A percentile compares a stretch with the other conserved stretches of the same genome.
Conservation (phyloP, 306 rosid genomes). For the Cucurbita maxima region DNA sequence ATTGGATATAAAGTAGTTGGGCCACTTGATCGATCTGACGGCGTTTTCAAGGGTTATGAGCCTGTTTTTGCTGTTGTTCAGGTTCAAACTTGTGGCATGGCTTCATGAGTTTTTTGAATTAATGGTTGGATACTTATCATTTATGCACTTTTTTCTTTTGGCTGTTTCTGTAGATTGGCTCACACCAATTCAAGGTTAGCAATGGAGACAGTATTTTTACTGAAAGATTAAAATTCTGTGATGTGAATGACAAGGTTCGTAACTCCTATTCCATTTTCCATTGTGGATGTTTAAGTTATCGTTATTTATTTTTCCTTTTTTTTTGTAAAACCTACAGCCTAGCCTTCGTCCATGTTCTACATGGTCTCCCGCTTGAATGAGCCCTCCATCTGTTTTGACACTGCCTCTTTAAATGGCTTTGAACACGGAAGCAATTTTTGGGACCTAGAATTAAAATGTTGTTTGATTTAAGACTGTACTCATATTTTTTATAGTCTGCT, state of each 20-base stretch:
- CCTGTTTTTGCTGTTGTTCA: conserved; percentile 74
- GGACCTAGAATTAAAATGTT: not conserved
- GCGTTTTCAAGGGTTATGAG: conserved; percentile 55
- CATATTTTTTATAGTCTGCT: not conserved
- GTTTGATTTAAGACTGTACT: not conserved
- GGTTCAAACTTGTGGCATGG: conserved; percentile 20
- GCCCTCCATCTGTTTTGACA: not conserved
- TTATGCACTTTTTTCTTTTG: not conserved
- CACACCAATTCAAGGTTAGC: conserved; percentile 88
- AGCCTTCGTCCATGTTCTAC: not conserved
- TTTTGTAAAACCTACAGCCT: not conserved
- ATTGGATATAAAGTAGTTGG: conserved; percentile 67
- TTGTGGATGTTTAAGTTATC: not conserved
- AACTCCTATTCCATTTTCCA: not conserved
- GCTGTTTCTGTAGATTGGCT: conserved; percentile 42
- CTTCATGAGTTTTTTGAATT: not conserved
- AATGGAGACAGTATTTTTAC: conserved; percentile 75
- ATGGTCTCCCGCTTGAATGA: not conserved
- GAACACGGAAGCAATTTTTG: not conserved
- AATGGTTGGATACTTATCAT: not conserved
- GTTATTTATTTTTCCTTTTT: not conserved
- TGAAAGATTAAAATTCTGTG: conserved; percentile 74
- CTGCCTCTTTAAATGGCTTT: not conserved
- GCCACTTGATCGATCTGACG: conserved; percentile 36
- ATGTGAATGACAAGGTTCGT: conserved; percentile 80